Evolutionary conservation across 2,329 filamentous ascomycete genomes (phyloP), one percentile per base, ranked within the genome.

Genomic region (Penicillium thymicola): DNA sequence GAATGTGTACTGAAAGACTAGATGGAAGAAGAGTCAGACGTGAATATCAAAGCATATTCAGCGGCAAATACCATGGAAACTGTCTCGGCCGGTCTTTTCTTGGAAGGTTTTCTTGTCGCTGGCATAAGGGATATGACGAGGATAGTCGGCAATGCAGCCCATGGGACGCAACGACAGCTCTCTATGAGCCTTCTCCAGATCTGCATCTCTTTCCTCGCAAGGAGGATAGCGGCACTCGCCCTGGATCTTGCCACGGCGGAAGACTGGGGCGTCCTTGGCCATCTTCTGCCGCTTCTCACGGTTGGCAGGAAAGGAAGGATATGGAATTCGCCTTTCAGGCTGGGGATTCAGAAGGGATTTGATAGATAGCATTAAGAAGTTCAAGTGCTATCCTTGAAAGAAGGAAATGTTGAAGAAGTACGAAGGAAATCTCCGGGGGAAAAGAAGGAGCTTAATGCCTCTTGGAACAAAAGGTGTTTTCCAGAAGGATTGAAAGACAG

Each of bases 31-130:
- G 18, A 53, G 4, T 37, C 37, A 51, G 46, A 63, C 32, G 54
- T 59, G 28, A 59, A 38, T 14, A 23, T 32, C 8, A 51, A 37
- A 27, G 10, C 13, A 11, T 8, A 14, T 5, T 7, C 4, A 23
- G 11, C 1, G 14, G 18, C 7, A 44, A 58, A 40, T 78, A 94
- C 93, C 89, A 82, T 97, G 89, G 65, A 97, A 95, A 59, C 88
- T 89, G 65, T 95, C 90, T 52, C 92, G 81, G 1, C 91, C 90
- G 4, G 93, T 97, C 78, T 90, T 95, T 62, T 88, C 85, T 60
- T 87, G 84, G 67, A 97, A 96, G 58, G 88, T 83, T 73, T 95
- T 96, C 80, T 97, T 97, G 63, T 91, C 89, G 71, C 92, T 96
- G 69, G 91, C 92, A 75, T 97, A 97, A 0, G 93, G 93, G 57